A percentile compares a stretch with the other conserved stretches of the same genome.
Evolutionary conservation across 148 eudicot genomes (phyloP).

Genomic region (Chenopodium quinoa): DNA sequence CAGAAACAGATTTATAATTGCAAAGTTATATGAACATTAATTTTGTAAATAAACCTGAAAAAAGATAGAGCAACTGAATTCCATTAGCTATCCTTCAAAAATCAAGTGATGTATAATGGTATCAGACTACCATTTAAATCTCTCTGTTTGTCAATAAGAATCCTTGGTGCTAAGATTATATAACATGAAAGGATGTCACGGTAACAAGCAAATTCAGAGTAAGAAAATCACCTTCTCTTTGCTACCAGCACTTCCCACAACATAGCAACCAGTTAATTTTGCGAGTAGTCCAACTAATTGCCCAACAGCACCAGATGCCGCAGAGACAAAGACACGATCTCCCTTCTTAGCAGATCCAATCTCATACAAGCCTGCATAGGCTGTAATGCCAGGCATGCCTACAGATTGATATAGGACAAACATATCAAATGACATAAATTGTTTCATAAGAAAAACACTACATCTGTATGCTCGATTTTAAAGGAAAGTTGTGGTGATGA

Average conservation of each 20-base stretch:
- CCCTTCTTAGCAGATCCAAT: slow-evolving; percentile 49
- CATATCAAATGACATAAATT: neutral
- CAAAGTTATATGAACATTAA: neutral
- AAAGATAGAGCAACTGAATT: too few species aligned
- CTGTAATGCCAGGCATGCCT: slow-evolving; percentile 62
- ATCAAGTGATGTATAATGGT: too few species aligned
- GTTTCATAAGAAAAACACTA: too few species aligned
- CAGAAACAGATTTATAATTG: neutral
- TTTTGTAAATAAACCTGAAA: too few species aligned
- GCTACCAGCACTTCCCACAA: slow-evolving; percentile 62
- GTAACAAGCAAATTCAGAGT: too few species aligned
- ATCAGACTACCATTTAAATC: too few species aligned
- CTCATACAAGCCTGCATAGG: slow-evolving; percentile 54
- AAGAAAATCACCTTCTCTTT: slow-evolving; percentile 17
- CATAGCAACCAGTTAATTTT: slow-evolving; percentile 51
- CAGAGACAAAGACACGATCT: slow-evolving; percentile 50
- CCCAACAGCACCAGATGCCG: slow-evolving; percentile 60
- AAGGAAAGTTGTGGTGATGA: slow-evolving; percentile 28
- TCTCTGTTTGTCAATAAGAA: too few species aligned
- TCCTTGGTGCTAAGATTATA: too few species aligned
- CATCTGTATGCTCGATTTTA: slow-evolving; percentile 47
- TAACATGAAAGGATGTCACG: too few species aligned
- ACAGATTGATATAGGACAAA: neutral
- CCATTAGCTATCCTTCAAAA: too few species aligned
- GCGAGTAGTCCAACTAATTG: slow-evolving; percentile 67